Evolutionary conservation across 2,329 filamentous ascomycete genomes (phyloP).

Genomic region (Arthrobotrys sinensis): DNA sequence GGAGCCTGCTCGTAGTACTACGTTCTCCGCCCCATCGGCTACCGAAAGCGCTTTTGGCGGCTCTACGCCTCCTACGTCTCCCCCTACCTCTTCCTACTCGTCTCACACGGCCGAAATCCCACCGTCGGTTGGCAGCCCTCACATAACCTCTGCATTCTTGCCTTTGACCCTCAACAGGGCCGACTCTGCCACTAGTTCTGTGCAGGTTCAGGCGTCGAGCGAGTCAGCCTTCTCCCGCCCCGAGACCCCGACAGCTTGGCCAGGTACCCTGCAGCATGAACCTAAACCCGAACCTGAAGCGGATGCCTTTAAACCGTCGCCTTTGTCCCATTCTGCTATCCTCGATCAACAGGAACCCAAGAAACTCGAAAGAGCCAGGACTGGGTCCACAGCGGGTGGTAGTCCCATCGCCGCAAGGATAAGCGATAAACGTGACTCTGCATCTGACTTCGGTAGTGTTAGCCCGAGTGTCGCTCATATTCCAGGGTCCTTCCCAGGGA

Average conservation of each 20-base stretch:
- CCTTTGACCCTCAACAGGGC: conserved; percentile 77
- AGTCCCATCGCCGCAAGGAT: conserved; percentile 57
- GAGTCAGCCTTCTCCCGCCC: conserved; percentile 69
- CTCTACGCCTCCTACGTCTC: conserved; percentile 76
- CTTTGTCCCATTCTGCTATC: conserved; percentile 63
- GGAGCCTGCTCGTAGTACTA: conserved; percentile 61
- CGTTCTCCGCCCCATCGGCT: conserved; percentile 62
- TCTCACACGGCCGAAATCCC: conserved; percentile 74
- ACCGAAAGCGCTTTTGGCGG: conserved; percentile 66
- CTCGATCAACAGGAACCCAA: conserved; percentile 64
- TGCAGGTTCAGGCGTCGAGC: conserved; percentile 81
- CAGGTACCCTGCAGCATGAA: conserved; percentile 63
- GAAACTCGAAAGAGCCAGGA: conserved; percentile 62
- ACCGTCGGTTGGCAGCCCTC: conserved; percentile 79
- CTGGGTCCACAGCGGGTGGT: conserved; percentile 64
- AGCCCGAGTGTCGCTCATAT: conserved; percentile 64
- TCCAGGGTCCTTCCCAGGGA: conserved; percentile 71
- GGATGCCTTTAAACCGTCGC: conserved; percentile 59
- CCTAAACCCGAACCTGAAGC: conserved; percentile 64
- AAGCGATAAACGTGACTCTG: conserved; percentile 67
- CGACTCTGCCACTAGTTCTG: conserved; percentile 82
- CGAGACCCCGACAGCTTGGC: conserved; percentile 67
- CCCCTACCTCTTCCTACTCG: conserved; percentile 73
- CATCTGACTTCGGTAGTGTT: conserved; percentile 65
- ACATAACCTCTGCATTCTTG: conserved; percentile 82